Percentiles rank a stretch among this genome's conserved stretches.
phyloP scores from a whole-genome alignment of 1,284 basidiomycete species.

The Phlebopus sp. region DNA sequence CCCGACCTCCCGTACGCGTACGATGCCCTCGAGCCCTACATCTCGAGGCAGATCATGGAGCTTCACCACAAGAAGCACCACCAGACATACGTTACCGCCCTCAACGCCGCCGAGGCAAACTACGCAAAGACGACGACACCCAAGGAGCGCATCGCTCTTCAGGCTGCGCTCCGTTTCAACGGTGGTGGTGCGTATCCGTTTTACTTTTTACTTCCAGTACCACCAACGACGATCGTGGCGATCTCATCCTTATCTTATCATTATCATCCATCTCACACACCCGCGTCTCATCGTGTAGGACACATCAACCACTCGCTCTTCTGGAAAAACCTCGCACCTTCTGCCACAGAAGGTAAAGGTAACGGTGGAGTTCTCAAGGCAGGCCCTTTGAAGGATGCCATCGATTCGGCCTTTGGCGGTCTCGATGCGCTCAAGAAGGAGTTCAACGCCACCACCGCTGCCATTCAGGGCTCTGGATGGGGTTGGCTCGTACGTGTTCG shows the following conservation, averaged over 20 bases:
- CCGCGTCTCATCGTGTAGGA: conserved; percentile 42
- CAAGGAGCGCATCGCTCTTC: conserved; percentile 77
- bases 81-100: conserved; percentile 73
- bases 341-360: conserved; percentile 46
- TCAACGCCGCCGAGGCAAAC: conserved; percentile 75
- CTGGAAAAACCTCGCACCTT: conserved; percentile 85
- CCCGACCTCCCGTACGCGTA: conserved; percentile 86
- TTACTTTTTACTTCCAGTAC: background rate
- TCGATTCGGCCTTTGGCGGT: conserved; percentile 65
- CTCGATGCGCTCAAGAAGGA: conserved; percentile 67
- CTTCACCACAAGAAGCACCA: conserved; percentile 90
- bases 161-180: conserved; percentile 72
- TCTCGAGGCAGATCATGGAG: conserved; percentile 78
- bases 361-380: conserved; percentile 62
- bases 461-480: conserved; percentile 91
- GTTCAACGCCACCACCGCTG: conserved; percentile 76
- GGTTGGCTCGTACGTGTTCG: conserved; percentile 76
- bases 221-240: background rate
- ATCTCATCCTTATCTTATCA: conserved; percentile 14
- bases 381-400: conserved; percentile 66
- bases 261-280: conserved; percentile 10
- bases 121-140: conserved; percentile 63
- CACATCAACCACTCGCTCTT: conserved; percentile 93
- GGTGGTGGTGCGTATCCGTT: conserved; percentile 48
- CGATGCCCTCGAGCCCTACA: conserved; percentile 85